Evolutionary conservation across 2,329 filamentous ascomycete species (phyloP).

Genomic region (Nigrospora sphaerica): DNA sequence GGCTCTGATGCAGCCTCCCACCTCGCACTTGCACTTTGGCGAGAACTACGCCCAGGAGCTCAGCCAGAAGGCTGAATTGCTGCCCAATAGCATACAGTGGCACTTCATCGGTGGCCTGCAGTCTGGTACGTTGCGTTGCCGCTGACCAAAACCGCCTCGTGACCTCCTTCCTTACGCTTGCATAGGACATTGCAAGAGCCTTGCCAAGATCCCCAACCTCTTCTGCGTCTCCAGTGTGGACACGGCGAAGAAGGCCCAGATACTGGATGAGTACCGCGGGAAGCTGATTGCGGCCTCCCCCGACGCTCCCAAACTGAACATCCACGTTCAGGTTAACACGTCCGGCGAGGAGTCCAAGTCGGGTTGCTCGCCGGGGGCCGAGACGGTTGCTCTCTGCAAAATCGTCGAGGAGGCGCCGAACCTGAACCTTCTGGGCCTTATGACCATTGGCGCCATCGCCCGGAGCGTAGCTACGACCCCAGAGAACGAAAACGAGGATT

Average conservation of each 20-base stretch:
- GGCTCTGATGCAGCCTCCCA: slow-evolving; percentile 62
- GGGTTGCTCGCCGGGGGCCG: slow-evolving; percentile 62
- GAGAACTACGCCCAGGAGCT: slow-evolving; percentile 96
- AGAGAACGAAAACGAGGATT: slow-evolving; percentile 89
- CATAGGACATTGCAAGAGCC: slow-evolving; percentile 77
- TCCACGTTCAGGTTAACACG: slow-evolving; percentile 95
- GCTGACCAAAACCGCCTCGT: background rate
- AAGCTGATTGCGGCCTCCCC: slow-evolving; percentile 35
- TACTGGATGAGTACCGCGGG: slow-evolving; percentile 70
- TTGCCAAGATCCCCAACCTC: slow-evolving; percentile 82
- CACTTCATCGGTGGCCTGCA: slow-evolving; percentile 96
- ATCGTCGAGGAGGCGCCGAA: slow-evolving; percentile 62
- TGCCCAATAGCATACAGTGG: slow-evolving; percentile 76
- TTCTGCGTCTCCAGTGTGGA: slow-evolving; percentile 92
- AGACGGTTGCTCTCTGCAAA: slow-evolving; percentile 58
- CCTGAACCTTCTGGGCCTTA: slow-evolving; percentile 72
- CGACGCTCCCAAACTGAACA: slow-evolving; percentile 43
- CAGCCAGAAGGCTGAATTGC: slow-evolving; percentile 71
- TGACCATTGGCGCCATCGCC: slow-evolving; percentile 97
- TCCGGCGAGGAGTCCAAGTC: slow-evolving; percentile 82
- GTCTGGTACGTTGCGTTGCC: slow-evolving; percentile 42
- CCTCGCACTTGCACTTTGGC: slow-evolving; percentile 72
- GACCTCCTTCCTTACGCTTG: background rate
- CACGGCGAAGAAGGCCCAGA: slow-evolving; percentile 75
- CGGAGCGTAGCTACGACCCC: slow-evolving; percentile 65